Evolutionary conservation across 1,284 basidiomycete species (phyloP), one percentile per base, ranked within the genome.

Genomic region (Cutaneotrichosporon daszewskae): DNA sequence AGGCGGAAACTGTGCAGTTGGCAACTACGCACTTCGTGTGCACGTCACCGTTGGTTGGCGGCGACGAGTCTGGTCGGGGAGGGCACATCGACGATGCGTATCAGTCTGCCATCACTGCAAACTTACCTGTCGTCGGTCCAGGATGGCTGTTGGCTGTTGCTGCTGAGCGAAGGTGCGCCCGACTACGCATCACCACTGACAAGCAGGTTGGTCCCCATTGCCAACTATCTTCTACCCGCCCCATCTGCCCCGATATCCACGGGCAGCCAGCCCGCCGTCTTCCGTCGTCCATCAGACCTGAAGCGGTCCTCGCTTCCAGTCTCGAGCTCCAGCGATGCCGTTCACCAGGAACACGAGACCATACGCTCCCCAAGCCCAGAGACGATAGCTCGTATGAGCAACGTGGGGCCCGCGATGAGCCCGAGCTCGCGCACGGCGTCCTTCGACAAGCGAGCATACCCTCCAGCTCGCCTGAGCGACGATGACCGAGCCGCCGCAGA

Each of bases 11-110:
- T 57, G 91, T 99, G 20, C 87, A 92, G 72, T 91, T 97, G 46
- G 91, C 95, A 61, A 95, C 91, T 5, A 94, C 90, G 0, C 91
- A 96, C 68, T 95, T 94, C 58, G 89, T 95, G 27, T 94, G 90
- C 63, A 92, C 88, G 3, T 88, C 85, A 0, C 85, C 89, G 2
- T 48, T 66, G 1, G 81, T 83, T 1, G 60, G 65, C 7, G 83
- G 81, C 3, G 80, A 83, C 3, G 76, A 77, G 18, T 39, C 43
- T 16, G 64, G 60, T 13, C 41, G 59, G 32, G 59, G 60, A 4
- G 62, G 60, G 7, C 41, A 47, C 23, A 52, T 58, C 27, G 67
- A 56, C 83, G 87, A 85, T 4, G 87, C 89, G 58, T 95, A 95
- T 65, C 88, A 92, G 66, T 80, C 88, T 27, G 91, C 91, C 1